Evolutionary conservation across 805 yeast species (phyloP).

Genomic region (Metschnikowia peoriensis): DNA sequence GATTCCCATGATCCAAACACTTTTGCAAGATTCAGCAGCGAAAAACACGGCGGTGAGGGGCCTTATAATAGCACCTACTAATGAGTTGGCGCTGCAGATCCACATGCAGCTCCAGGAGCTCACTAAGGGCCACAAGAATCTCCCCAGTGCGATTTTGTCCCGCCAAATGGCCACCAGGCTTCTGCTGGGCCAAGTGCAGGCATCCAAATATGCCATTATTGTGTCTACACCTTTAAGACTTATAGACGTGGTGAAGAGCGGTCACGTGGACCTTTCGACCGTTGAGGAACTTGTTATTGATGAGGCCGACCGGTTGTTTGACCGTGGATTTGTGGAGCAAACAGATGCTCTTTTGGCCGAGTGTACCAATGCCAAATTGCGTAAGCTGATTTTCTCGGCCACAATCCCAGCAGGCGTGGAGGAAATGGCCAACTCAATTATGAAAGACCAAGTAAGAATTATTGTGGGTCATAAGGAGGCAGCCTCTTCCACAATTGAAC

Average conservation of each 20-base stretch:
- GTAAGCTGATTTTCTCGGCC: conserved; percentile 88
- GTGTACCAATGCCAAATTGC: conserved; percentile 50
- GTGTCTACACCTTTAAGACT: conserved; percentile 88
- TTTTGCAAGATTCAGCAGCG: conserved; percentile 23
- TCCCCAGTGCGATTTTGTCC: conserved; percentile 64
- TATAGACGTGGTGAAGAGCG: conserved; percentile 70
- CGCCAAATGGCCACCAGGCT: conserved; percentile 71
- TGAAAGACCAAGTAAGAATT: conserved; percentile 82
- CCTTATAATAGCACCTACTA: conserved; percentile 87
- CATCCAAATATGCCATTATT: conserved; percentile 70
- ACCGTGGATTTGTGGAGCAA: conserved; percentile 82
- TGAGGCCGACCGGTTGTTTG: conserved; percentile 94
- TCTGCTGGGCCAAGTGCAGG: conserved; percentile 55
- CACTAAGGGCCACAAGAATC: conserved; percentile 47
- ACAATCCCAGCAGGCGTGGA: conserved; percentile 94
- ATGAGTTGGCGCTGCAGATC: conserved; percentile 88
- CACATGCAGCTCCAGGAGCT: conserved; percentile 63
- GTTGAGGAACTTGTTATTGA: conserved; percentile 84
- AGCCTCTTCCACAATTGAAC: conserved; percentile 81
- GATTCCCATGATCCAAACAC: conserved; percentile 70
- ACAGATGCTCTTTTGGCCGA: conserved; percentile 77
- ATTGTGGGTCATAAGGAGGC: conserved; percentile 94
- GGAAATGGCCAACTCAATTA: conserved; percentile 78
- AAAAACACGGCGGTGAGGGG: conserved; percentile 61
- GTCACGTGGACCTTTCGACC: conserved; percentile 54